phyloP scores from a whole-genome alignment of 345 rosid species.

The Eucalyptus paniculata region DNA sequence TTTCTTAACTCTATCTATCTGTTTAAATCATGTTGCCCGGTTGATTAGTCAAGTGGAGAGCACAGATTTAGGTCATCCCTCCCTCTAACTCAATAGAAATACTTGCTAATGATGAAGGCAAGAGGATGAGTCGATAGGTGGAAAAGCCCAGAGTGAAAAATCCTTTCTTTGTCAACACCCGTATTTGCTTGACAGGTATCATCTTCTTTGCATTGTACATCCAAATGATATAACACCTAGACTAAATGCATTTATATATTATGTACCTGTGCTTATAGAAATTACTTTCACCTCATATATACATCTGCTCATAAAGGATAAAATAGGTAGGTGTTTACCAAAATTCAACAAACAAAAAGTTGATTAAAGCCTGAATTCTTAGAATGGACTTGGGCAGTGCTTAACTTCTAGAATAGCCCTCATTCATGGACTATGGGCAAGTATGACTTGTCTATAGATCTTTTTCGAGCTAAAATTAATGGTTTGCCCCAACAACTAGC shows the following conservation, averaged over 20 bases:
- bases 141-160: too few species aligned
- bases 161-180: not conserved
- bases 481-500: not conserved
- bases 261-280: not conserved
- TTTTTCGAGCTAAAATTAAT: not conserved
- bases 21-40: too few species aligned
- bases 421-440: not conserved
- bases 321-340: not conserved
- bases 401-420: not conserved
- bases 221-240: too few species aligned
- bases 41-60: too few species aligned
- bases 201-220: not conserved
- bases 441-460: not conserved
- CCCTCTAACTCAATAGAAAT: too few species aligned
- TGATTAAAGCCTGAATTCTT: not conserved
- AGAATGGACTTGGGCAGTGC: not conserved
- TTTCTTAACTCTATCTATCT: too few species aligned
- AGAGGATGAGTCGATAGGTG: too few species aligned
- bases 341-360: not conserved
- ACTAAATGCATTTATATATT: not conserved
- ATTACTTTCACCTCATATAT: not conserved
- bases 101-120: too few species aligned
- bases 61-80: too few species aligned
- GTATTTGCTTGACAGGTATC: not conserved
- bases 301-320: not conserved